Conservation (phyloP, 352 stramenopile genomes). For the Pythium coloratum region DNA sequence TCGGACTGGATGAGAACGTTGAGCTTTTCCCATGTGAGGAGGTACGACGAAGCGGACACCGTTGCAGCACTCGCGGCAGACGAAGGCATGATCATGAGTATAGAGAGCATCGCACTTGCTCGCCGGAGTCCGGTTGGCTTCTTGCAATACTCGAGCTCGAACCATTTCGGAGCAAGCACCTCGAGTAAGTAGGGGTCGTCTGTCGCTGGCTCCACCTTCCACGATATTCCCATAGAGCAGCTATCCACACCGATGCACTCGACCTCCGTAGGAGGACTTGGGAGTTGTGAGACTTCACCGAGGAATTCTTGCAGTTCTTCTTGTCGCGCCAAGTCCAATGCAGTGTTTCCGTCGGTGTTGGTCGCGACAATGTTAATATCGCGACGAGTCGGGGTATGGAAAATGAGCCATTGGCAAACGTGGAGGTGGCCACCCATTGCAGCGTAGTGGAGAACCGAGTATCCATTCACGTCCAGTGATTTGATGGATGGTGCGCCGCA, state of each 20-base stretch:
- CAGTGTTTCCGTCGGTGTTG: slow-evolving; percentile 45
- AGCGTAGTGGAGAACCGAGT: slow-evolving; percentile 69
- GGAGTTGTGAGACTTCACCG: slow-evolving; percentile 34
- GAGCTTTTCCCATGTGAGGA: slow-evolving; percentile 58
- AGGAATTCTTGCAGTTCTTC: slow-evolving; percentile 44
- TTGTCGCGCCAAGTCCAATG: slow-evolving; percentile 46
- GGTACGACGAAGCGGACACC: slow-evolving; percentile 35
- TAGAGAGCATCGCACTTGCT: slow-evolving; percentile 47
- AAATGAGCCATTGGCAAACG: slow-evolving; percentile 63
- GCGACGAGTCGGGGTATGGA: slow-evolving; percentile 36
- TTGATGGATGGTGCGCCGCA: slow-evolving; percentile 32
- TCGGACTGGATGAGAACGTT: slow-evolving; percentile 46
- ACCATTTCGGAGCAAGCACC: slow-evolving; percentile 44
- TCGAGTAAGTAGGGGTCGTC: slow-evolving; percentile 34
- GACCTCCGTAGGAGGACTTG: slow-evolving; percentile 35
- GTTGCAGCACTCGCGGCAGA: slow-evolving; percentile 23
- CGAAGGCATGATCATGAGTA: slow-evolving; percentile 50
- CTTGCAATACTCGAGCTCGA: slow-evolving; percentile 65
- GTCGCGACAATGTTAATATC: slow-evolving; percentile 44
- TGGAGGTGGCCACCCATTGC: slow-evolving; percentile 55
- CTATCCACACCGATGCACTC: slow-evolving; percentile 53
- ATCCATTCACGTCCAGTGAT: slow-evolving; percentile 52
- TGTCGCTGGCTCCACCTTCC: slow-evolving; percentile 39
- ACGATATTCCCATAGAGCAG: slow-evolving; percentile 54
- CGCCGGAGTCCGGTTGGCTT: slow-evolving; percentile 47